phyloP scores from a whole-genome alignment of 2,329 filamentous ascomycete species.

The Colletotrichum brevisporum region DNA sequence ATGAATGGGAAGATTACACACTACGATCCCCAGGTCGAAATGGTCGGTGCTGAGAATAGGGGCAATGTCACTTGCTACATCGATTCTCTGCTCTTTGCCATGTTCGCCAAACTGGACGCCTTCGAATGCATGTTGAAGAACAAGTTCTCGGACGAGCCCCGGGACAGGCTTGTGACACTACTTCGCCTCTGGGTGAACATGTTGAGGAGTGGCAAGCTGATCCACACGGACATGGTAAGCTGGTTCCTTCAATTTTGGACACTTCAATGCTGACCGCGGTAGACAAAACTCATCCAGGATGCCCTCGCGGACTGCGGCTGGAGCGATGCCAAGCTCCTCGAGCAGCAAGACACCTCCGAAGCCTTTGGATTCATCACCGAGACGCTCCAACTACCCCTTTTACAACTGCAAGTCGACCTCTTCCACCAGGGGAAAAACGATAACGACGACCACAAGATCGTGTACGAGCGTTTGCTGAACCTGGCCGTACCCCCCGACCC shows the following conservation, averaged over 20 bases:
- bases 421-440: constrained; percentile 92
- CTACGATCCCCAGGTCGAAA: constrained; percentile 78
- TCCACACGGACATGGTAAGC: constrained; percentile 85
- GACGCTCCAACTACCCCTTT: constrained; percentile 85
- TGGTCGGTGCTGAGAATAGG: constrained; percentile 90
- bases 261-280: constrained; percentile 45
- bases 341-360: constrained; percentile 96
- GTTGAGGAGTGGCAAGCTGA: constrained; percentile 85
- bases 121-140: constrained; percentile 94
- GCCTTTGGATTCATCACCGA: constrained; percentile 96
- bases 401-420: constrained; percentile 93
- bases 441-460: constrained; percentile 92
- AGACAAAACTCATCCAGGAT: constrained; percentile 88
- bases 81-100: constrained; percentile 91
- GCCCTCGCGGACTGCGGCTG: constrained; percentile 89
- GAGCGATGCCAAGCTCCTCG: constrained; percentile 81
- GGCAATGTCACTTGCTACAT: constrained; percentile 93
- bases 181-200: constrained; percentile 95
- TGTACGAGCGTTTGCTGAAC: constrained; percentile 91
- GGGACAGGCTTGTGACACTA: constrained; percentile 81
- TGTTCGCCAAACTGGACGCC: constrained; percentile 91
- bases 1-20: constrained; percentile 83
- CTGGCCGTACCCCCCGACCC: constrained; percentile 87
- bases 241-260: too few species aligned
- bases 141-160: constrained; percentile 78